Evolutionary conservation across 768 basidiomycete species (phyloP), one percentile per base, ranked within the genome.

Genomic region (Lepiota venenata): DNA sequence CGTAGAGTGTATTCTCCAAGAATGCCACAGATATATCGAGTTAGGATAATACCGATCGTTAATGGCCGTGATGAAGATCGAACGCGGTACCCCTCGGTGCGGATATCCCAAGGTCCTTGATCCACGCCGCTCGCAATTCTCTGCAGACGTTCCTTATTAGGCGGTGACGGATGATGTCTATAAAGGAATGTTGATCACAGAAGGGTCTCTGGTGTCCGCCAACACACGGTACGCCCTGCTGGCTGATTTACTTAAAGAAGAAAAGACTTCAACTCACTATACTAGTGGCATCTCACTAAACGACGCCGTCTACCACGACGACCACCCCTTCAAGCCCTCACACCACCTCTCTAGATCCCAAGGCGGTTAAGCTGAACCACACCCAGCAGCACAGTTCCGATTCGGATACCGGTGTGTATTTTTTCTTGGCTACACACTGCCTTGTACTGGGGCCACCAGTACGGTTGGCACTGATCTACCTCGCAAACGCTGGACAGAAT

Each of bases 131-230:
- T 37, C n/a, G 9, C 8, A 8, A 32, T 7, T 51, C 36, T 20
- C 8, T 15, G 46, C 42, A 85, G 85, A 74, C 49, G 72, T 87
- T 43, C 86, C 86, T 0, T 86, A 87, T 56, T 74, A 82, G 39
- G 57, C 83, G 60, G 82, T 76, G 71, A 77, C 85, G 62, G 82
- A 87, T 57, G 84, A 88, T 60, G 65, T 82, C 32, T 88, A 86
- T 62, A 65, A 65, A 47, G 80, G 76, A 5, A 74, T 76, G 71
- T 71, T 74, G 50, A 79, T 88, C 47, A 83, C 85, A 22, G 80
- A 83, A 62, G 86, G 86, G 4, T 74, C 85, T 2, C 62, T 84
- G 56, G 63, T 86, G n/a, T 82, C 86, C 57, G 78, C 75, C 9
- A 88, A 88, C 61, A 77, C 84, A 45, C 86, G 84, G 85, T 73